phyloP scores from a whole-genome alignment of 495 filamentous ascomycete genomes.

The Trichocladium antarcticum region DNA sequence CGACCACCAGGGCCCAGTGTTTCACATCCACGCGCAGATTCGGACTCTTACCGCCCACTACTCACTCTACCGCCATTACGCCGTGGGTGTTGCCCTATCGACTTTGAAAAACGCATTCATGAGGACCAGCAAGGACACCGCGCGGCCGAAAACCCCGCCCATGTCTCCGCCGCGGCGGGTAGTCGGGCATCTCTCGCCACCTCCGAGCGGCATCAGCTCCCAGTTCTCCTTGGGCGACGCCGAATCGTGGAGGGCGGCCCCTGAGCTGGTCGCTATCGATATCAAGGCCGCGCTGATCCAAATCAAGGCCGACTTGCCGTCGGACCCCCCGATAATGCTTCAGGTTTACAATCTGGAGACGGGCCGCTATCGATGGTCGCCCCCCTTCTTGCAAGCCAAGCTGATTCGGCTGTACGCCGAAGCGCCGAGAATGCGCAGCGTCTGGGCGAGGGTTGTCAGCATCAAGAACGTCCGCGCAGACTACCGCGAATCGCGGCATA shows the following conservation, averaged over 20 bases:
- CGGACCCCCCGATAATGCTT: slow-evolving; percentile 80
- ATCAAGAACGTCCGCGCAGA: slow-evolving; percentile 72
- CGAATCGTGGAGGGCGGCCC: slow-evolving; percentile 17
- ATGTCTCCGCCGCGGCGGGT: slow-evolving; percentile 23
- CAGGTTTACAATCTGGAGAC: slow-evolving; percentile 72
- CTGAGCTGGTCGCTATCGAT: slow-evolving; percentile 71
- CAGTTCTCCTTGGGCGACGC: slow-evolving; percentile 27
- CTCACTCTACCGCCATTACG: slow-evolving; percentile 88
- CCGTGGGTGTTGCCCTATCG: slow-evolving; percentile 67
- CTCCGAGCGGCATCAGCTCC: slow-evolving; percentile 12
- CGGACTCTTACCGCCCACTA: slow-evolving; percentile 75
- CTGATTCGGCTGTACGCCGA: slow-evolving; percentile 75
- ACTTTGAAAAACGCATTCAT: slow-evolving; percentile 67
- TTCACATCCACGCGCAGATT: slow-evolving; percentile 74
- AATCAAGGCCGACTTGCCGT: slow-evolving; percentile 76
- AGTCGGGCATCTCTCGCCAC: slow-evolving; percentile 29
- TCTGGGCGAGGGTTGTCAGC: slow-evolving; percentile 78
- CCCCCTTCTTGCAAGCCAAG: slow-evolving; percentile 64
- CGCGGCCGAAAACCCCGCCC: slow-evolving; percentile 10
- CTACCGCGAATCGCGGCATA: slow-evolving; percentile 61
- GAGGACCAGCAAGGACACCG: slow-evolving; percentile 29
- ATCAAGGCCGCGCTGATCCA: slow-evolving; percentile 69
- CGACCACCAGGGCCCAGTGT: slow-evolving; percentile 72
- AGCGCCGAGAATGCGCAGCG: slow-evolving; percentile 62
- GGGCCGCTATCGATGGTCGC: slow-evolving; percentile 73